Percentiles rank a stretch among this genome's conserved stretches.
Evolutionary conservation across 306 rosid species (phyloP).

Genomic region (Prinsepia uniflora): DNA sequence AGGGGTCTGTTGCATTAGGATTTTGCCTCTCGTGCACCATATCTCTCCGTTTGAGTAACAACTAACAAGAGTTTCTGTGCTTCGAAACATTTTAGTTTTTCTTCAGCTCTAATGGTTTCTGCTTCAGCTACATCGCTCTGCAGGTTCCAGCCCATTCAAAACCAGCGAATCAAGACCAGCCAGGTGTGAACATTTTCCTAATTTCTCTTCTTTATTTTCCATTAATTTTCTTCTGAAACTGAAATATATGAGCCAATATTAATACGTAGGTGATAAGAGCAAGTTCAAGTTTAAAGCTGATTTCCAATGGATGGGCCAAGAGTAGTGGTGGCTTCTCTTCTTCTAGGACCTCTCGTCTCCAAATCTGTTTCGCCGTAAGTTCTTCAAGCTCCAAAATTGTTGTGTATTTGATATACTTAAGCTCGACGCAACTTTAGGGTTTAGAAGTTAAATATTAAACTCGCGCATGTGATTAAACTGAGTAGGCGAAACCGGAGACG

Average conservation of each 20-base stretch:
- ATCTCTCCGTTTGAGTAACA: neutral
- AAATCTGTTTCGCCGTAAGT: constrained; percentile 50
- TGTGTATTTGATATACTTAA: neutral
- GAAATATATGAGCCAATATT: neutral
- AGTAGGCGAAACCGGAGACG: constrained; percentile 41
- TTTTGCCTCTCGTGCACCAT: neutral
- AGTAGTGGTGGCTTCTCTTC: constrained; percentile 30
- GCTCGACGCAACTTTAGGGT: neutral
- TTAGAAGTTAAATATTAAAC: neutral
- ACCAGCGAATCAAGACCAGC: constrained; percentile 18
- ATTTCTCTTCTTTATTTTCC: neutral
- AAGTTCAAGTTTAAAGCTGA: constrained; percentile 25
- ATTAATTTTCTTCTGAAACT: neutral
- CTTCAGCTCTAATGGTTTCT: constrained; percentile 51
- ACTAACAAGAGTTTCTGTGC: neutral
- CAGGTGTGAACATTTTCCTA: constrained; percentile 26
- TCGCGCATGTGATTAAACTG: neutral
- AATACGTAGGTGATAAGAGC: constrained; percentile 35
- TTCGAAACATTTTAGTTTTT: neutral
- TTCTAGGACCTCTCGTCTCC: constrained; percentile 42
- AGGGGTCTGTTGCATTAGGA: constrained; percentile 16
- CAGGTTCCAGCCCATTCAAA: constrained; percentile 36
- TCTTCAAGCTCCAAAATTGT: neutral
- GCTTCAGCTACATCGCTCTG: constrained; percentile 48
- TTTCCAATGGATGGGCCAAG: constrained; percentile 35